These are phyloP conservation scores for Mycena vitilis DNA, from an alignment of 768 basidiomycete species.

Conservation along the genomic window DNA sequence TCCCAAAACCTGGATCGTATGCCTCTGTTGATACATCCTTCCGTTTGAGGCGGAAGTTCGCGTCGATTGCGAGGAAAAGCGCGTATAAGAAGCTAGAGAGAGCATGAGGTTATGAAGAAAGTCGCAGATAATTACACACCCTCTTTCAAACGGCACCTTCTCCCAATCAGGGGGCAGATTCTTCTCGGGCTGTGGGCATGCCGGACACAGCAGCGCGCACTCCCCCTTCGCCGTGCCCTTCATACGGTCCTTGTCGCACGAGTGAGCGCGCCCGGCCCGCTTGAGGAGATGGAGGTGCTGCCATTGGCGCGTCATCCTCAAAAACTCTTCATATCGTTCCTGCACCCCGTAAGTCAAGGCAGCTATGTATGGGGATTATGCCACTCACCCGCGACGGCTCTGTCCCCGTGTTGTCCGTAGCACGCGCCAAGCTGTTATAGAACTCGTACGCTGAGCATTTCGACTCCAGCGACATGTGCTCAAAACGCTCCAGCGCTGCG, in stretches of 20 bases:
- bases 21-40: slow-evolving; percentile 23
- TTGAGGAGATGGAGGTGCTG: slow-evolving; percentile 36
- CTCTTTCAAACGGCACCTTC: slow-evolving; percentile 10
- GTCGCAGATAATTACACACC: too few species aligned
- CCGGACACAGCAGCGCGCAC: slow-evolving; percentile 41
- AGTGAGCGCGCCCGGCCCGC: slow-evolving; percentile 35
- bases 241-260: not conserved
- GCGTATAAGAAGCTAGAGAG: not conserved
- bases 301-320: slow-evolving; percentile 36
- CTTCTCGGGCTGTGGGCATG: slow-evolving; percentile 41
- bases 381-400: not conserved
- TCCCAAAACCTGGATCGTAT: slow-evolving; percentile 5
- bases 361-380: not conserved
- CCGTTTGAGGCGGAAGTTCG: slow-evolving; percentile 38
- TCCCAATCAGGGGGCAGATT: slow-evolving; percentile 41
- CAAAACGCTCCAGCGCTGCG: slow-evolving; percentile 2
- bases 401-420: slow-evolving; percentile 29
- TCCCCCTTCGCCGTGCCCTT: slow-evolving; percentile 1
- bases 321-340: slow-evolving; percentile 37
- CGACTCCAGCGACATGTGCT: slow-evolving; percentile 19
- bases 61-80: slow-evolving; percentile 34
- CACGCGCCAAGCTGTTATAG: slow-evolving; percentile 26
- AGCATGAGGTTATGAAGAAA: not conserved
- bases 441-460: slow-evolving; percentile 36
- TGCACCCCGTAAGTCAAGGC: slow-evolving; percentile 7